Conservation (phyloP, 352 stramenopile genomes). For the Phytophthora constricta region DNA sequence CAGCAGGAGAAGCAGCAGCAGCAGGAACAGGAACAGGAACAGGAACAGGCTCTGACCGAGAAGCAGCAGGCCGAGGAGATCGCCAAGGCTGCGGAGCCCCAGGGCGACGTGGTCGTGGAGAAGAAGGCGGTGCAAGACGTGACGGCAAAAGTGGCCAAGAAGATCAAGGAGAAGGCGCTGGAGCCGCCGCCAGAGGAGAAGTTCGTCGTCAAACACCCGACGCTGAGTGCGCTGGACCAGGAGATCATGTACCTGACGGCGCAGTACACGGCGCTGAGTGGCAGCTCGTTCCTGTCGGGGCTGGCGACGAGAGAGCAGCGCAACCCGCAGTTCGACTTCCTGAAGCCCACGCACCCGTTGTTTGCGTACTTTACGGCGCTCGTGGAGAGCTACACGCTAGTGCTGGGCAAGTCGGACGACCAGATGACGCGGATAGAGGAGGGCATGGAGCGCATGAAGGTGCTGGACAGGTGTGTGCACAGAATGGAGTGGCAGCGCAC, state of each 20-base stretch:
- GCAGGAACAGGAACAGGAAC: conserved; percentile 8
- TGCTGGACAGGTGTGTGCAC: conserved; percentile 87
- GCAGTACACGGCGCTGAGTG: conserved; percentile 97
- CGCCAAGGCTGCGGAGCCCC: conserved; percentile 32
- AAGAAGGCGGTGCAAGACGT: conserved; percentile 85
- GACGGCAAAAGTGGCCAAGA: conserved; percentile 88
- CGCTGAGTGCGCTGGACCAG: conserved; percentile 93
- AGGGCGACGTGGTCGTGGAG: conserved; percentile 75
- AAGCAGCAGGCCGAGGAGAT: conserved; percentile 29
- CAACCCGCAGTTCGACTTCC: conserved; percentile 98
- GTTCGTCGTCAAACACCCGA: conserved; percentile 90
- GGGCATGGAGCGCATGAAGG: conserved; percentile 83
- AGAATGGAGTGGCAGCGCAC: conserved; percentile 82
- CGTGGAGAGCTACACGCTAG: conserved; percentile 96
- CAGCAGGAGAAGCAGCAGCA: conserved; percentile 41
- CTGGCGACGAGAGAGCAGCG: conserved; percentile 95
- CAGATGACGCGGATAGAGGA: conserved; percentile 80
- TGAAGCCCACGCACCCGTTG: conserved; percentile 96
- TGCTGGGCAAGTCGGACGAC: conserved; percentile 76
- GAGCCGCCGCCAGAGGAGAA: conserved; percentile 65
- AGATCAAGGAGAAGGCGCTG: conserved; percentile 92
- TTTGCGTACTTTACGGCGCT: conserved; percentile 99
- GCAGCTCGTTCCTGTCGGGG: conserved; percentile 94
- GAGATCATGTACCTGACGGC: conserved; percentile 99
- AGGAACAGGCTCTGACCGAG: conserved; percentile 22